Conservation (phyloP, 139 green algal genomes). For the Mesostigma viride region DNA sequence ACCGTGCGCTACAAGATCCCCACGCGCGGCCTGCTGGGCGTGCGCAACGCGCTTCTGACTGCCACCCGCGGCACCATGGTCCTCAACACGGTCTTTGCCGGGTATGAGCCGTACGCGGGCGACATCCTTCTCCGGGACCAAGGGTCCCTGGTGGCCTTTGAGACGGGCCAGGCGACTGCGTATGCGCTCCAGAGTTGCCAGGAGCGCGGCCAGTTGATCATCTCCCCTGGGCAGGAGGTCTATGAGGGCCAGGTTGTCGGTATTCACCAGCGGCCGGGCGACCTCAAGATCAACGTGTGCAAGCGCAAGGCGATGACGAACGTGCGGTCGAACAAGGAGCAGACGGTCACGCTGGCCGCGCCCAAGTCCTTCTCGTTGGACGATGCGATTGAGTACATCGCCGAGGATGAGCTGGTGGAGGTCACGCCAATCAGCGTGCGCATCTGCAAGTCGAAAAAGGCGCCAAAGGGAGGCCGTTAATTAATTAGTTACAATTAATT, state of each 20-base stretch:
- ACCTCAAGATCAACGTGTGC: constrained; percentile 93
- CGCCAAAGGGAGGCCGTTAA: no score
- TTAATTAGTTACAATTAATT: no score
- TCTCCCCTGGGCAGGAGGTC: constrained; percentile 67
- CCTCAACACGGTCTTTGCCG: constrained; percentile 85
- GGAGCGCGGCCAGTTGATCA: constrained; percentile 79
- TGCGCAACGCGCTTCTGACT: constrained; percentile 89
- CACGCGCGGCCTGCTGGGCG: constrained; percentile 82
- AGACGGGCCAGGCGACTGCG: constrained; percentile 69
- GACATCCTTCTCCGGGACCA: constrained; percentile 81
- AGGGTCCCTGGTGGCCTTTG: constrained; percentile 73
- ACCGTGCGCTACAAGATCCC: constrained; percentile 75
- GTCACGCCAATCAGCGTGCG: constrained; percentile 75
- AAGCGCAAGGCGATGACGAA: constrained; percentile 93
- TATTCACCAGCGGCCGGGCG: constrained; percentile 81
- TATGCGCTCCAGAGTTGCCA: constrained; percentile 84
- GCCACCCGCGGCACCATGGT: constrained; percentile 86
- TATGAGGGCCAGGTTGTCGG: constrained; percentile 93
- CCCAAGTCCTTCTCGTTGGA: constrained; percentile 79
- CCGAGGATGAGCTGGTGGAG: constrained; percentile 86
- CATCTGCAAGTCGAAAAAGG: constrained; percentile 57
- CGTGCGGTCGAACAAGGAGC: constrained; percentile 47
- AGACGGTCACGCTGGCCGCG: constrained; percentile 35
- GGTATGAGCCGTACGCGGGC: constrained; percentile 50
- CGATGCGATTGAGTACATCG: constrained; percentile 93